Conservation (phyloP, 2,329 filamentous ascomycete genomes). For the Aspergillus floridensis region DNA sequence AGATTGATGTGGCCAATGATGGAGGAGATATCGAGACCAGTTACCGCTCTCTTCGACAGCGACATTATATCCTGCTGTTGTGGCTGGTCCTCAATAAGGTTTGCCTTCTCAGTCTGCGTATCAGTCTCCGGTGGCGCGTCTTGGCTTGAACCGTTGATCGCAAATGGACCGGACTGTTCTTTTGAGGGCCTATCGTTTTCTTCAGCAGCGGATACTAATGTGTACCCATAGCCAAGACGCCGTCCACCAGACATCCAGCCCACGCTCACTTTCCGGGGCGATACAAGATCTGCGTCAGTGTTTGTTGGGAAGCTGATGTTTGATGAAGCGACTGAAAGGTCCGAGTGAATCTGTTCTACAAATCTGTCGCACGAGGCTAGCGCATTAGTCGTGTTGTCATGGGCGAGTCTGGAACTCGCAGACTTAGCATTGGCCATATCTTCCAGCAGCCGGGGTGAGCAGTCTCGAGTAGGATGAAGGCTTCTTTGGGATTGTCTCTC, state of each 20-base stretch:
- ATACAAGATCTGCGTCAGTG: neutral
- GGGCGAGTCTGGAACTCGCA: neutral
- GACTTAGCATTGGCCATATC: neutral
- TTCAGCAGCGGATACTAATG: slow-evolving; percentile 30
- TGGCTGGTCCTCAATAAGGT: neutral
- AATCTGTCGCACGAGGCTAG: slow-evolving; percentile 28
- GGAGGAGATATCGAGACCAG: slow-evolving; percentile 13
- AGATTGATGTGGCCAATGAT: slow-evolving; percentile 13
- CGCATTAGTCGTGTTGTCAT: neutral
- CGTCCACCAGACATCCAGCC: slow-evolving; percentile 44
- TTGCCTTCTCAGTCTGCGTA: neutral
- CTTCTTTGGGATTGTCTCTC: neutral
- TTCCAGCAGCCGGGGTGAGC: neutral
- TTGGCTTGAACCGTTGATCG: neutral
- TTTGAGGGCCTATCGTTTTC: slow-evolving; percentile 6
- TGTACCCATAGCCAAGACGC: slow-evolving; percentile 42
- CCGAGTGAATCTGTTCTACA: slow-evolving; percentile 30
- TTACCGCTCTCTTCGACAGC: slow-evolving; percentile 5
- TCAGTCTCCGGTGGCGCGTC: neutral
- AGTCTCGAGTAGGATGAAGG: neutral
- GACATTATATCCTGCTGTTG: neutral
- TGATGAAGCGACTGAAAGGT: slow-evolving; percentile 9
- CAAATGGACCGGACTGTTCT: neutral
- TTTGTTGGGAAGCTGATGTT: slow-evolving; percentile 1
- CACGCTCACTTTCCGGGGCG: slow-evolving; percentile 36